These are phyloP conservation scores for Euphrasia arctica DNA, from an alignment of 305 asterid species.

Conservation along the genomic window DNA sequence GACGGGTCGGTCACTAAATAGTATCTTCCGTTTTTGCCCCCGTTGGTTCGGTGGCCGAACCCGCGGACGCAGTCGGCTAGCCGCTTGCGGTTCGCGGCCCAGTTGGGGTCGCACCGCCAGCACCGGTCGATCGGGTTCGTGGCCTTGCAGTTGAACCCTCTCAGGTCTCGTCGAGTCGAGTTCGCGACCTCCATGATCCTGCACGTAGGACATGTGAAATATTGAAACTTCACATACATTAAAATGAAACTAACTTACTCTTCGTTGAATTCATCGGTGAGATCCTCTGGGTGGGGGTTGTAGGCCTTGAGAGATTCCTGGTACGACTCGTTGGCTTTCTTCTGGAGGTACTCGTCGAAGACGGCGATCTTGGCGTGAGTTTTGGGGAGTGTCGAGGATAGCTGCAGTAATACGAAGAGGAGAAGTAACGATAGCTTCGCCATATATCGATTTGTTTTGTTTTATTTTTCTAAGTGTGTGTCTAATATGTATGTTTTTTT, in stretches of 20 bases:
- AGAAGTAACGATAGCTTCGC: slow-evolving; percentile 13
- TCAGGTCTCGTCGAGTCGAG: slow-evolving; percentile 45
- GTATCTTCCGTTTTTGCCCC: slow-evolving; percentile 43
- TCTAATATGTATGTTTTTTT: too few species aligned
- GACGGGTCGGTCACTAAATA: slow-evolving; percentile 49
- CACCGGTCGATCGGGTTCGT: slow-evolving; percentile 70
- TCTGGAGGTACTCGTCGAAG: slow-evolving; percentile 33
- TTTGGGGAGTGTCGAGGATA: slow-evolving; percentile 12
- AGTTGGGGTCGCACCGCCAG: slow-evolving; percentile 67
- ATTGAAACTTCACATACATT: too few species aligned
- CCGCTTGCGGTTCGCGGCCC: slow-evolving; percentile 48
- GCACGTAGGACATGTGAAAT: not conserved
- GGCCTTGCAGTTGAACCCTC: slow-evolving; percentile 38
- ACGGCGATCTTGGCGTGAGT: slow-evolving; percentile 19
- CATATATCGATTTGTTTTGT: slow-evolving; percentile 10
- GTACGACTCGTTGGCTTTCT: slow-evolving; percentile 32
- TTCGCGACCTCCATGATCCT: slow-evolving; percentile 32
- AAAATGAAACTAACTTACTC: too few species aligned
- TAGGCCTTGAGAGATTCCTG: slow-evolving; percentile 34
- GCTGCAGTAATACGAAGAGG: slow-evolving; percentile 15
- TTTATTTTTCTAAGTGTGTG: too few species aligned
- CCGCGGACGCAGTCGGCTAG: slow-evolving; percentile 57
- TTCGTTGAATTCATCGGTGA: slow-evolving; percentile 36
- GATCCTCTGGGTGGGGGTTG: slow-evolving; percentile 34
- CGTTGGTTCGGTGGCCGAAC: slow-evolving; percentile 50